A percentile compares a stretch with the other conserved stretches of the same genome.
These are phyloP conservation scores for Gossypium gossypioides DNA, from an alignment of 441 rosid species.

Conservation along the genomic window DNA sequence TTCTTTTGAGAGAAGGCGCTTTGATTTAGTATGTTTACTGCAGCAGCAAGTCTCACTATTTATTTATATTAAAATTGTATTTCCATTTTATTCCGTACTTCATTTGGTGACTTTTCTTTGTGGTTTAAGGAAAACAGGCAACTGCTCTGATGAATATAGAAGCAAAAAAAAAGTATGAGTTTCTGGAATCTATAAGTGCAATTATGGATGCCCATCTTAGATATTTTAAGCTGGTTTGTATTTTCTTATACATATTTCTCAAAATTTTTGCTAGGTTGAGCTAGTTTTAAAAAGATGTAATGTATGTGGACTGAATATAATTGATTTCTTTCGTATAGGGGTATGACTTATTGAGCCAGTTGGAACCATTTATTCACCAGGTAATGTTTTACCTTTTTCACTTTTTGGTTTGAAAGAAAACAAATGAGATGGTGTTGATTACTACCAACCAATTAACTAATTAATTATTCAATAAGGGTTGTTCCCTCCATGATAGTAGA, in stretches of 20 bases:
- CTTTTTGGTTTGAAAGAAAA: not conserved
- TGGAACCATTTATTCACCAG: slow-evolving; percentile 85
- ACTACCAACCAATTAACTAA: not conserved
- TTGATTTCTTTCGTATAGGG: slow-evolving; percentile 43
- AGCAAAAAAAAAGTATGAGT: slow-evolving; percentile 81
- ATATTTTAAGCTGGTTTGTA: slow-evolving; percentile 69
- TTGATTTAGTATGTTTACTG: slow-evolving; percentile 60
- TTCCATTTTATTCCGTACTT: slow-evolving; percentile 12
- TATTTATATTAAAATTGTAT: slow-evolving; percentile 1
- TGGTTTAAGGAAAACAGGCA: slow-evolving; percentile 75
- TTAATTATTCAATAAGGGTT: not conserved
- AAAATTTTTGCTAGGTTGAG: slow-evolving; percentile 1
- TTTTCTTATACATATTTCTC: slow-evolving; percentile 8
- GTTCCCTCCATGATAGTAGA: not conserved
- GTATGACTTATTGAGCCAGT: slow-evolving; percentile 57
- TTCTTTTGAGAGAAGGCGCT: slow-evolving; percentile 81
- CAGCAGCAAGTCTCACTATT: slow-evolving; percentile 7
- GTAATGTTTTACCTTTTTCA: slow-evolving; percentile 21
- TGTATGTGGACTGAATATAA: slow-evolving; percentile 1
- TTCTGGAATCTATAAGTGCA: slow-evolving; percentile 84
- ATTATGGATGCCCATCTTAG: slow-evolving; percentile 86
- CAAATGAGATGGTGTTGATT: not conserved
- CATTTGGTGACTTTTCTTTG: slow-evolving; percentile 17
- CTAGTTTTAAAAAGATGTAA: not conserved
- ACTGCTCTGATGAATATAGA: slow-evolving; percentile 66